Conservation (phyloP, 306 rosid species). For the Rosa multiflora region DNA sequence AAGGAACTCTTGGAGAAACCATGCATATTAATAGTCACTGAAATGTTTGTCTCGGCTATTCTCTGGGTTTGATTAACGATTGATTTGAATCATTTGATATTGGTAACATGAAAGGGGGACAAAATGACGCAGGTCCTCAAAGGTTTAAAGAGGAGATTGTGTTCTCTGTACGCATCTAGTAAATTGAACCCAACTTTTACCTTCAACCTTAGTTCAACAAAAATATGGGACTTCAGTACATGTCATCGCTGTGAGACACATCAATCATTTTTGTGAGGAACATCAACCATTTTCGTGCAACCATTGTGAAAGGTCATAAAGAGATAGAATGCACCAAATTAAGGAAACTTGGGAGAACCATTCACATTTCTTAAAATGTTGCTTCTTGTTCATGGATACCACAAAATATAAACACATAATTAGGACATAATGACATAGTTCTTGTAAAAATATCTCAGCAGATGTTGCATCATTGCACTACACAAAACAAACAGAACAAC, state of each 20-base stretch:
- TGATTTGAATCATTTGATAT: neutral
- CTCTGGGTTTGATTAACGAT: neutral
- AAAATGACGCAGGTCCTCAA: neutral
- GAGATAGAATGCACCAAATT: too few relatives aligned
- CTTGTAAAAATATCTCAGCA: conserved; percentile 36
- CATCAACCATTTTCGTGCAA: neutral
- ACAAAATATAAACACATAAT: conserved; percentile 30
- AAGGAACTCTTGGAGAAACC: conserved; percentile 2
- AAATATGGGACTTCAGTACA: neutral
- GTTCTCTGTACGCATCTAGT: neutral
- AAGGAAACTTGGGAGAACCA: neutral
- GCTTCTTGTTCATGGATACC: conserved; percentile 33
- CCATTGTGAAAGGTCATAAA: neutral
- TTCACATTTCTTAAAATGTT: conserved; percentile 16
- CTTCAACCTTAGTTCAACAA: neutral
- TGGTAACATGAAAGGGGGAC: neutral
- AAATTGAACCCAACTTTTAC: neutral
- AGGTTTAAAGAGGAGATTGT: neutral
- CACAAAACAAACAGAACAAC: conserved; percentile 40
- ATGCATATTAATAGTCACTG: conserved; percentile 6
- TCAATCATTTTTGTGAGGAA: neutral
- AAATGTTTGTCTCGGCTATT: neutral
- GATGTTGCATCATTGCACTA: conserved; percentile 30
- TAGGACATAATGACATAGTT: conserved; percentile 22
- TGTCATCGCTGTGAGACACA: neutral